phyloP scores from a whole-genome alignment of 2,329 filamentous ascomycete genomes.

The Hymenoscyphus albidus region DNA sequence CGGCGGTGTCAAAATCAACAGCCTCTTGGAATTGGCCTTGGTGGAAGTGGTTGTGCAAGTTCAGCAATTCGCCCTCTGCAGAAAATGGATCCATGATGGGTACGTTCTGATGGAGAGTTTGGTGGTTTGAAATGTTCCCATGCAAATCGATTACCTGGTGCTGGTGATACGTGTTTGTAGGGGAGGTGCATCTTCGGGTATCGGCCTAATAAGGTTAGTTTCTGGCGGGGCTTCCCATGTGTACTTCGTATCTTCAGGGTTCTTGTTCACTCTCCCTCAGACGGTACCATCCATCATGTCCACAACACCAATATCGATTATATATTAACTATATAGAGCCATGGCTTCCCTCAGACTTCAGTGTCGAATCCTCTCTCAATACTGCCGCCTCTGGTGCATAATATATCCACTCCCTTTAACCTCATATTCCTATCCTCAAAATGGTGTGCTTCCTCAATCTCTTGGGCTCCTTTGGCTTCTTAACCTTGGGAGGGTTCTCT shows the following conservation, averaged over 20 bases:
- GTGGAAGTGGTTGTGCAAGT: slow-evolving; percentile 67
- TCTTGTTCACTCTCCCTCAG: too few species aligned
- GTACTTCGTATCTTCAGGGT: too few species aligned
- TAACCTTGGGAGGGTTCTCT: background rate
- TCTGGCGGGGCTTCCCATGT: background rate
- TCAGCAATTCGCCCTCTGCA: slow-evolving; percentile 67
- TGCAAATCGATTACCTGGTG: background rate
- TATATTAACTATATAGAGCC: too few species aligned
- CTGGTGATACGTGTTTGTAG: slow-evolving; percentile 9
- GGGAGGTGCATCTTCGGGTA: background rate
- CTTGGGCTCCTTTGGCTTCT: background rate
- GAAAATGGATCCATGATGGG: slow-evolving; percentile 63
- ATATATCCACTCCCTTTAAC: background rate
- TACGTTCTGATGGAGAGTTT: slow-evolving; percentile 5
- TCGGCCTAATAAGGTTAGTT: background rate
- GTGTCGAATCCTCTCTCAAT: too few species aligned
- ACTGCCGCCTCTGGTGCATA: too few species aligned
- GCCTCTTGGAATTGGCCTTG: slow-evolving; percentile 84
- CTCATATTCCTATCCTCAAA: background rate
- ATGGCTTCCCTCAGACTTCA: too few species aligned
- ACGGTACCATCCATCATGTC: too few species aligned
- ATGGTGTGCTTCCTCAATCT: background rate
- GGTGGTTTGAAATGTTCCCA: slow-evolving; percentile 16
- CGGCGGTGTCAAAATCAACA: slow-evolving; percentile 76
- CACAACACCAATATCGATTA: too few species aligned